phyloP scores from a whole-genome alignment of 2,329 filamentous ascomycete genomes.

The Cladophialophora bantiana region DNA sequence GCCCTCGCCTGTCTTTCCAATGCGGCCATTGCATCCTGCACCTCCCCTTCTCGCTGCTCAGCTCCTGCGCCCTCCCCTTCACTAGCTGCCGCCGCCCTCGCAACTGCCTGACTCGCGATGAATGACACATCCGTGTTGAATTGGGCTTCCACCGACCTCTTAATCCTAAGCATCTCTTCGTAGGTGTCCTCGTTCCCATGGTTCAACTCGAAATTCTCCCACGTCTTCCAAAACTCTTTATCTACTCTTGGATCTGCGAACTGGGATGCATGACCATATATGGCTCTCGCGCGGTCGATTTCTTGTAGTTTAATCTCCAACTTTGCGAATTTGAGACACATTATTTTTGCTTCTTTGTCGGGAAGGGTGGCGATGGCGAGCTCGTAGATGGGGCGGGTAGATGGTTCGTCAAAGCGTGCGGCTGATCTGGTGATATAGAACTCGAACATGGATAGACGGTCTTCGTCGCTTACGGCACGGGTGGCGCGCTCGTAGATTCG shows the following conservation, averaged over 20 bases:
- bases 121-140: slow-evolving; percentile 99
- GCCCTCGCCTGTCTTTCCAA: slow-evolving; percentile 88
- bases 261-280: slow-evolving; percentile 95
- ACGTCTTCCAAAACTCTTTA: slow-evolving; percentile 91
- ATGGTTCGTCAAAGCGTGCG: slow-evolving; percentile 95
- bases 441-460: slow-evolving; percentile 96
- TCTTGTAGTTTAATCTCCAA: slow-evolving; percentile 92
- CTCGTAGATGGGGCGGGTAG: slow-evolving; percentile 94
- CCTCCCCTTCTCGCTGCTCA: slow-evolving; percentile 46
- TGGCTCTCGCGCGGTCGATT: slow-evolving; percentile 92
- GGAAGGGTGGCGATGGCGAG: slow-evolving; percentile 92
- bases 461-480: slow-evolving; percentile 90
- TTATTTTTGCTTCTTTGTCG: slow-evolving; percentile 89
- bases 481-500: slow-evolving; percentile 98
- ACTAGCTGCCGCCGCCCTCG: slow-evolving; percentile 63
- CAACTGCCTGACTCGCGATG: slow-evolving; percentile 93
- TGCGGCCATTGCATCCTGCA: slow-evolving; percentile 80
- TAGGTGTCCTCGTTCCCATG: slow-evolving; percentile 99
- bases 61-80: slow-evolving; percentile 52
- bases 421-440: slow-evolving; percentile 99
- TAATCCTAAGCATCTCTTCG: slow-evolving; percentile 98
- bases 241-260: slow-evolving; percentile 95
- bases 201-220: slow-evolving; percentile 96
- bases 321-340: slow-evolving; percentile 98
- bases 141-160: slow-evolving; percentile 94